Evolutionary conservation across 1,139 yeast genomes (phyloP), one percentile per base, ranked within the genome.

Genomic region (Citeromyces hawaiiensis): DNA sequence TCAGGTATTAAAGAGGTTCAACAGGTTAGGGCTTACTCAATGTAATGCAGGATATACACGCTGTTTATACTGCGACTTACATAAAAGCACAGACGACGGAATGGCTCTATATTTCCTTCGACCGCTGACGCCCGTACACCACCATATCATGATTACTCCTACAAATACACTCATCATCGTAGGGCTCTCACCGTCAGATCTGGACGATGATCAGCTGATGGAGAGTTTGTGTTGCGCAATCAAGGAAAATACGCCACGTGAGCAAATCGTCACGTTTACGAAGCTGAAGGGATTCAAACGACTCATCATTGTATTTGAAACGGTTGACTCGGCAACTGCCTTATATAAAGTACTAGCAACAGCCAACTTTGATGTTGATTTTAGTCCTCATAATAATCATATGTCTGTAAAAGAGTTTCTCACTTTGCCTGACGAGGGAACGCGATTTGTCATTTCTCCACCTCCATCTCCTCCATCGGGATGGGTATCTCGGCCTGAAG

Each of bases 141-240:
- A 31, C 19, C 10, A 5, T 5, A 5, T 5, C 35, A 16, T 15
- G 19, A 30, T 30, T 11, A 21, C 33, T 13, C 43, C 46, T n/a
- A 51, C 58, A 2, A 54, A 55, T 38, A 51, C 57, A 2, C 38
- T 55, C 9, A 50, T 55, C 10, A 41, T 55, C 3, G 53, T 57
- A 4, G 59, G 52, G 34, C 35, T 29, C 8, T 40, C 42, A 10
- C 35, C 52, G 6, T 27, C 50, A n/a, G 45, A 45, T 15, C 41
- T 47, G 3, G 44, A 43, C 5, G 48, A 53, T 38, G 39, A 36
- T 15, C 51, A 50, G 23, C 37, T 46, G 4, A 33, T 55, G 5
- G 38, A 45, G 2, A 47, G 46, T 25, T 43, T 55, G 3, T 25
- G 54, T 4, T 36, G 38, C 7, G 41, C 50, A n/a, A 36, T 57